Evolutionary conservation across 352 stramenopile species (phyloP).

Genomic region (Elongisporangium prolatum): DNA sequence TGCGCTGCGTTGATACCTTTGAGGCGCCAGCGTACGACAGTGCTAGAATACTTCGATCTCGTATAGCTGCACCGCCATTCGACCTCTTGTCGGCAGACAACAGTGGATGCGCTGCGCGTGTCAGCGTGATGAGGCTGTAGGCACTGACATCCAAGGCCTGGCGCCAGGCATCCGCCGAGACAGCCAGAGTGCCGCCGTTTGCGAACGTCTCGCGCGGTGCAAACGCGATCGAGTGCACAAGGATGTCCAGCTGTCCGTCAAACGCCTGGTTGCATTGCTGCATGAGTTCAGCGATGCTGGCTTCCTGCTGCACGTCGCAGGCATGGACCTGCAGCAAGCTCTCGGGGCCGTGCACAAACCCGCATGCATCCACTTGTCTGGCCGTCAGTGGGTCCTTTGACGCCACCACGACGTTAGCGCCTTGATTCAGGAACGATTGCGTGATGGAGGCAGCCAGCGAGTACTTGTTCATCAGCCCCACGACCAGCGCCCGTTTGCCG

Average conservation of each 20-base stretch:
- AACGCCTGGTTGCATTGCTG: constrained; percentile 32
- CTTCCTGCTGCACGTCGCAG: constrained; percentile 75
- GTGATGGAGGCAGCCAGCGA: constrained; percentile 79
- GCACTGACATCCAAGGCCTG: constrained; percentile 83
- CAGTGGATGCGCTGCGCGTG: constrained; percentile 54
- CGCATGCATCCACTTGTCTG: constrained; percentile 44
- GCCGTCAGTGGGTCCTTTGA: constrained; percentile 48
- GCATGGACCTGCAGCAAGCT: constrained; percentile 39
- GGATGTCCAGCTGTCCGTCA: constrained; percentile 65
- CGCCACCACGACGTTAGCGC: constrained; percentile 71
- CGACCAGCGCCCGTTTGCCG: constrained; percentile 75
- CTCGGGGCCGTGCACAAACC: constrained; percentile 27
- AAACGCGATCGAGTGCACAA: constrained; percentile 91
- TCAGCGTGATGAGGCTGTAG: constrained; percentile 88
- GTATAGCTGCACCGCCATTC: constrained; percentile 2
- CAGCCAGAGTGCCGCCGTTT: constrained; percentile 42
- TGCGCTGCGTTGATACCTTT: constrained; percentile 20
- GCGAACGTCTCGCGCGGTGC: constrained; percentile 74
- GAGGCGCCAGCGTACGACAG: constrained; percentile 84
- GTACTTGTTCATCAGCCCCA: constrained; percentile 89
- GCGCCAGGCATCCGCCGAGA: constrained; percentile 50
- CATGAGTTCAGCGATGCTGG: constrained; percentile 49
- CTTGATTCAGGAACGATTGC: constrained; percentile 55
- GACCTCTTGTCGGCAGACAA: constrained; percentile 15
- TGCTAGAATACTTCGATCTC: constrained; percentile 78